A percentile compares a stretch with the other conserved stretches of the same genome.
Conservation (phyloP, 768 basidiomycete genomes). For the Hortiboletus flavorubellus region DNA sequence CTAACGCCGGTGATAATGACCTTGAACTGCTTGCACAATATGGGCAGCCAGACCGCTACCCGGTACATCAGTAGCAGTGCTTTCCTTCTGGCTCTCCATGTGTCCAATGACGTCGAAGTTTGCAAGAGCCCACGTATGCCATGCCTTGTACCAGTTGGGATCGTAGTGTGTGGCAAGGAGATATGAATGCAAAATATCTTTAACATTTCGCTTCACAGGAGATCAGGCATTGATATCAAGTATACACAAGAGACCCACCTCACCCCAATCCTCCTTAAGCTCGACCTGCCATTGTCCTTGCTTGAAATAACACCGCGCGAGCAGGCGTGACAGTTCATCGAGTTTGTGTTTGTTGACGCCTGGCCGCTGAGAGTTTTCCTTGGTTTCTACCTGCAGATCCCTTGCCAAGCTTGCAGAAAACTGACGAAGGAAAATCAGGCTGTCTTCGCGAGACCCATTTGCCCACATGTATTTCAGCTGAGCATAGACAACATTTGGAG, state of each 20-base stretch:
- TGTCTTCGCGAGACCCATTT: slow-evolving; percentile 70
- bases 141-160: slow-evolving; percentile 97
- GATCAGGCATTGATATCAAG: slow-evolving; percentile 9
- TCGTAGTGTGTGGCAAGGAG: slow-evolving; percentile 87
- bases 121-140: slow-evolving; percentile 97
- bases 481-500: slow-evolving; percentile 94
- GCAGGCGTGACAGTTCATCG: slow-evolving; percentile 71
- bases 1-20: slow-evolving; percentile 34
- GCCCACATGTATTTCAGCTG: slow-evolving; percentile 98
- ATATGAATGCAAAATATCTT: slow-evolving; percentile 83
- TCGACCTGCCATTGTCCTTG: slow-evolving; percentile 92
- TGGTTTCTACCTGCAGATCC: slow-evolving; percentile 66
- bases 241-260: slow-evolving; percentile 45
- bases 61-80: slow-evolving; percentile 53
- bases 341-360: slow-evolving; percentile 58
- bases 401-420: slow-evolving; percentile 75
- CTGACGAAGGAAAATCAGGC: slow-evolving; percentile 74
- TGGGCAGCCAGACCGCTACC: slow-evolving; percentile 69
- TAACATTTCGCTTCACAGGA: slow-evolving; percentile 60
- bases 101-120: slow-evolving; percentile 92
- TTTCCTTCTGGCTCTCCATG: slow-evolving; percentile 65
- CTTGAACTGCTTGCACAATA: slow-evolving; percentile 91
- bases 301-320: slow-evolving; percentile 97
- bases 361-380: slow-evolving; percentile 48
- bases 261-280: slow-evolving; percentile 73